Evolutionary conservation across 2,329 filamentous ascomycete genomes (phyloP), one percentile per base, ranked within the genome.

Genomic region (Aotearoamyces nothofagi): DNA sequence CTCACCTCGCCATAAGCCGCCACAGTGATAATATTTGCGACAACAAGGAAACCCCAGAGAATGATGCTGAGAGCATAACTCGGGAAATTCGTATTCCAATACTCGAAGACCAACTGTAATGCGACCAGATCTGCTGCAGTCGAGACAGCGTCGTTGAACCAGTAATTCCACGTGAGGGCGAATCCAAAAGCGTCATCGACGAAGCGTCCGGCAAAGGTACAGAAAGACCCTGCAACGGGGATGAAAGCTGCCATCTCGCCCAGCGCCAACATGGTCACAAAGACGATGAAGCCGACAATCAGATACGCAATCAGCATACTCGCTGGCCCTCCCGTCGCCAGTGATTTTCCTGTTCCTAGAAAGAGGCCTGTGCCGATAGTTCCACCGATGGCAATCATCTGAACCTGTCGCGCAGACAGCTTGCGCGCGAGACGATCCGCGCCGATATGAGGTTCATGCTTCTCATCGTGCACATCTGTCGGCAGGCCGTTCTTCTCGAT

Each of bases 341-440:
- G 49, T 4, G 67, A 63, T 42, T 66, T 67, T 7, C 70, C 70
- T 1, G 67, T 71, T 16, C 70, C 69, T 5, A 77, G 54, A 38
- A 76, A 76, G 4, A 76, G 49, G 3, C 70, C 70, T 0, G 69
- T 74, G 6, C 66, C 66, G 26, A 70, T 69, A 2, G 63, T 69
- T 19, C 65, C 65, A 12, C 62, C 65, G 27, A 70, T 66, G 24
- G 71, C 72, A 35, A 77, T 72, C 69, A 77, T 75, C 51, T 76
- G 69, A 8, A 76, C 66, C 46, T 76, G 71, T n/a, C 70, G 62
- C 10, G 66, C 54, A 3, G 65, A 68, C 9, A 75, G 55, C 23
- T 64, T 60, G 4, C 70, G 63, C 12, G 57, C 56, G 8, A 76
- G 54, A 30, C 52, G 54, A 39, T 69, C 63, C 3, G 56, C 53